Conservation (phyloP, 306 rosid genomes). For the Crataegus laevigata region DNA sequence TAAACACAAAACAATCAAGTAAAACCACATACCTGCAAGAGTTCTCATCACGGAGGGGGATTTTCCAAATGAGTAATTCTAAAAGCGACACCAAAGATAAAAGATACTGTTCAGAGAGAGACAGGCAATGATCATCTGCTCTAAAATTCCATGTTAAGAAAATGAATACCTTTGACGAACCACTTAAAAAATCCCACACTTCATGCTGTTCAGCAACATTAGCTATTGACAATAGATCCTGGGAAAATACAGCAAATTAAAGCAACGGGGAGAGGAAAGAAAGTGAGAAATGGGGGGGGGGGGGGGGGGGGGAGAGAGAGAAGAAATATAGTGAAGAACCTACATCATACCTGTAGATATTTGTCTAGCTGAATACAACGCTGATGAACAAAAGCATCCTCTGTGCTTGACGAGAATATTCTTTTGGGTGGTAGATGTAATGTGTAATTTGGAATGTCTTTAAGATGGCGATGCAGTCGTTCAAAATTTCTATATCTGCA, state of each 20-base stretch:
- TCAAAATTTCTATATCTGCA: constrained; percentile 93
- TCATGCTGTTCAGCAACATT: constrained; percentile 91
- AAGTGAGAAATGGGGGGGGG: background rate
- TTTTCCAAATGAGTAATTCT: constrained; percentile 93
- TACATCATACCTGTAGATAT: constrained; percentile 67
- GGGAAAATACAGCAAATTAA: constrained; percentile 23
- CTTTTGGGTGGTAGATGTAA: constrained; percentile 92
- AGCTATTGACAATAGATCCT: constrained; percentile 94
- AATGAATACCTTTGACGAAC: constrained; percentile 74
- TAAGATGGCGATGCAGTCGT: constrained; percentile 83
- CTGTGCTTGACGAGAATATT: constrained; percentile 97
- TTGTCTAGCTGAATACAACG: constrained; percentile 95
- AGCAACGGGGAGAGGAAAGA: constrained; percentile 4
- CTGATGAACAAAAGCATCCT: constrained; percentile 95
- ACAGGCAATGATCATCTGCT: background rate
- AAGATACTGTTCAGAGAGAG: constrained; percentile 9
- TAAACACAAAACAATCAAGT: constrained; percentile 19
- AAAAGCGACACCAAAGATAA: constrained; percentile 6
- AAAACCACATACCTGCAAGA: constrained; percentile 71
- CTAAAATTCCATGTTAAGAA: constrained; percentile 13
- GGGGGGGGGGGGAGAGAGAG: background rate
- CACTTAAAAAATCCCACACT: constrained; percentile 94
- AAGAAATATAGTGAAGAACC: constrained; percentile 13
- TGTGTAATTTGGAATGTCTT: constrained; percentile 87
- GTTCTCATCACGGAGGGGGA: constrained; percentile 89